Evolutionary conservation across 495 filamentous ascomycete genomes (phyloP).

Genomic region (Lasiosphaeris hirsuta): DNA sequence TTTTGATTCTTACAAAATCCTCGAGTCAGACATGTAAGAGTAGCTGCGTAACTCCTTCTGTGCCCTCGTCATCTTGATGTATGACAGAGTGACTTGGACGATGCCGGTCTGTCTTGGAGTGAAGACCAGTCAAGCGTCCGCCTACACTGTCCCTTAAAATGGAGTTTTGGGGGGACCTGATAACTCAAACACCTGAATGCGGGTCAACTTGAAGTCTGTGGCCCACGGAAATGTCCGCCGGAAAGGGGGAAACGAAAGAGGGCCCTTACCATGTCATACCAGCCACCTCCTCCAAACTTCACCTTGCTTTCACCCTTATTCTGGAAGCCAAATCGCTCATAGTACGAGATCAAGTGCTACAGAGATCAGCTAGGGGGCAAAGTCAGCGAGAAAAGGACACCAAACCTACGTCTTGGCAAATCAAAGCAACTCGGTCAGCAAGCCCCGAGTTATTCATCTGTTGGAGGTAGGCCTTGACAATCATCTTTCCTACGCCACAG

Average conservation of each 20-base stretch:
- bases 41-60: too few relatives aligned
- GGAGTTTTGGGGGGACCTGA: constrained; percentile 4
- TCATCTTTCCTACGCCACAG: constrained; percentile 67
- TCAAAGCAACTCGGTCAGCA: constrained; percentile 69
- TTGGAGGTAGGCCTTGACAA: constrained; percentile 74
- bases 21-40: too few relatives aligned
- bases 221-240: background rate
- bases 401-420: constrained; percentile 63
- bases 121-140: background rate
- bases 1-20: too few relatives aligned
- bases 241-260: background rate
- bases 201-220: background rate
- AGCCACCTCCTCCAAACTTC: constrained; percentile 72
- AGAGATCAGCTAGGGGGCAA: constrained; percentile 9
- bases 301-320: constrained; percentile 62
- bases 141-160: constrained; percentile 3
- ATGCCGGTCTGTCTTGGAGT: background rate
- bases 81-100: background rate
- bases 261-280: constrained; percentile 64
- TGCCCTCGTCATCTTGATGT: too few relatives aligned
- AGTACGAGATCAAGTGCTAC: constrained; percentile 64
- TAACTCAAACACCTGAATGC: constrained; percentile 1
- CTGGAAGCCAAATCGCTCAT: constrained; percentile 71
- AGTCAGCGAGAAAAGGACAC: background rate
- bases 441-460: constrained; percentile 57